A percentile compares a stretch with the other conserved stretches of the same genome.
These are phyloP conservation scores for Tricholoma hemisulphureum DNA, from an alignment of 768 basidiomycete species.

Conservation along the genomic window DNA sequence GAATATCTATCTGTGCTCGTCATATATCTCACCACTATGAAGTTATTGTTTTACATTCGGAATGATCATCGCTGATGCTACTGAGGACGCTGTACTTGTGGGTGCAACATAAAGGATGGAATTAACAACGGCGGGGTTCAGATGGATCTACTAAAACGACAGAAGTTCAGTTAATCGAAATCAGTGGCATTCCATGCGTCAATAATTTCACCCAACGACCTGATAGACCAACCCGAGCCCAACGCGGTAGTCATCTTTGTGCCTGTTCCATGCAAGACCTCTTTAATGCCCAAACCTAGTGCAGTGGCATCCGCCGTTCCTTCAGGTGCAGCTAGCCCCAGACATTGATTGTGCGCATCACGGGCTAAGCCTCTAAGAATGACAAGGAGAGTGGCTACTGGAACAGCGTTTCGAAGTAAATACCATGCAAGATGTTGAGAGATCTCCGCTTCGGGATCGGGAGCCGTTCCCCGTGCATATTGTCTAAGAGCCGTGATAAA, in stretches of 20 bases:
- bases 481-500: conserved; percentile 46
- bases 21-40: not conserved
- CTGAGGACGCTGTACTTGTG: not conserved
- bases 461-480: conserved; percentile 53
- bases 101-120: not conserved
- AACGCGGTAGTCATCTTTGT: conserved; percentile 71
- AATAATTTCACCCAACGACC: conserved; percentile 66
- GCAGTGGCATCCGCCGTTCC: conserved; percentile 42
- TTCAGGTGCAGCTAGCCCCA: conserved; percentile 46
- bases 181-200: conserved; percentile 45
- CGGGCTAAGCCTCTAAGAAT: conserved; percentile 60
- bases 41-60: not conserved
- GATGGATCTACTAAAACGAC: not conserved
- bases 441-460: conserved; percentile 28
- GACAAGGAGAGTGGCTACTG: conserved; percentile 63
- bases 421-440: conserved; percentile 65
- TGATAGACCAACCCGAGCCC: conserved; percentile 72
- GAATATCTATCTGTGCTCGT: conserved; percentile 9
- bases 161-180: not conserved
- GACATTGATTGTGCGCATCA: conserved; percentile 60
- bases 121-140: not conserved
- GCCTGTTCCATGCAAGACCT: conserved; percentile 85
- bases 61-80: too few relatives aligned
- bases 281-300: conserved; percentile 62
- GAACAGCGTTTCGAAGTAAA: conserved; percentile 65